Evolutionary conservation across 768 basidiomycete species (phyloP), one percentile per base, ranked within the genome.

Genomic region (Termitomyces titanicus): DNA sequence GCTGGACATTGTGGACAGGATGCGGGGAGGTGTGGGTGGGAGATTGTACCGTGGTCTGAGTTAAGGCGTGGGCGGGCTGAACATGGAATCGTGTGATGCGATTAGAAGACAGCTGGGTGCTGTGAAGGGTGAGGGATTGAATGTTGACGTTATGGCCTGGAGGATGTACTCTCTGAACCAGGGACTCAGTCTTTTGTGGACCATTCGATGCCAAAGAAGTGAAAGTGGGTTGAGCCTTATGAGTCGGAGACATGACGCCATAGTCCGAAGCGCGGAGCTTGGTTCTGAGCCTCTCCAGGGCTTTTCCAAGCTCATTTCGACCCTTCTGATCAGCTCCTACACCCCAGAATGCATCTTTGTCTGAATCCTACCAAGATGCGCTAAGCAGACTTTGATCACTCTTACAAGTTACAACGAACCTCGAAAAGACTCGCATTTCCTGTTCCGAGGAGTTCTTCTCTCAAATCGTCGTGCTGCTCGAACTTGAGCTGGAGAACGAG

Each of bases 331-430:
- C 84, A 37, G 79, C 73, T 5, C 88, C 88, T 57, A 83, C 68
- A n/a, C 88, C 88, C 87, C 88, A 90, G 68, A 89, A 89, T 38
- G 85, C 75, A 66, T 90, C 88, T 59, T 82, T 85, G 55, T 84
- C 83, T n/a, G 86, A 88, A 63, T 86, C 80, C 86, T 88, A 57
- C 15, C 58, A 18, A 58, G 46, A 2, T 8, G 15, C 15, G n/a
- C 9, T 55, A 45, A 63, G 54, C 43, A 47, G 44, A 39, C 18
- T 11, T 35, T 12, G 4, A n/a, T 37, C 3, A n/a, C 11, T 18
- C 24, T 13, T 12, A 3, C 6, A 13, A 25, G 11, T 27, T 25
- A 18, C 48, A 38, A 62, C 53, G 34, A 54, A 86, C 88, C 79
- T 92, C 89, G 5, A 91, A 68, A 33, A 92, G 77, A 51, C 83